Evolutionary conservation across 257 asterid species (phyloP), one percentile per base, ranked within the genome.

Genomic region (Primulina tabacum): DNA sequence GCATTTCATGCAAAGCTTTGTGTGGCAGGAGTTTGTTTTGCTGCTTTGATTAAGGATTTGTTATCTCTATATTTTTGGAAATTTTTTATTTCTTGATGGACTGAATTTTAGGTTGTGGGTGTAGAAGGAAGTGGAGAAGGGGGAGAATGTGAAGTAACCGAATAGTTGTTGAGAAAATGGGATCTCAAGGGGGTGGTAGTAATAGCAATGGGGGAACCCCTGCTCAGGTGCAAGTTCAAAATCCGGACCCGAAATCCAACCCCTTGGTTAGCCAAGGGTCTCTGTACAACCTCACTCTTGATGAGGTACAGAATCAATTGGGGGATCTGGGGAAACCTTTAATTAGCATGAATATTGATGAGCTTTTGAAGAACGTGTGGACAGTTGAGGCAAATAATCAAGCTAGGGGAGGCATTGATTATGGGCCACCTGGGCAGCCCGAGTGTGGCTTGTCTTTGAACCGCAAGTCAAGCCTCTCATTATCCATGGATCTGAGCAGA

Each of bases 261-360:
- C 86, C 76, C 60, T 76, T 90, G 73, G 75, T 80, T 30, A 72
- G 95, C 68, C 89, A 90, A 77, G 95, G 96, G 21, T 92, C 98
- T 10, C 29, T 90, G 40, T 90, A 90, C 78, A 87, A 77, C 72
- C 96, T 92, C 80, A 92, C 98, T 66, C 92, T 92, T 68, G 98
- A 92, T 72, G 96, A 92, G 85, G 96, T 93, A 67, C 94, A 89
- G 70, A 86, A 76, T 64, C 96, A 93, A 62, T 84, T 93, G 64
- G 88, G 95, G 69, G 95, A 88, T 83, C 71, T 86, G 53, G 94
- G 88, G 68, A 90, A 87, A 76, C 96, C 97, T 52, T 78, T 93
- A 0, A 79, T 86, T 67, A 88, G 89, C 69, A 90, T 93, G 98
- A 90, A 93, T 82, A 89, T 93, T 53, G 95, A 93, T 78, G 98